phyloP scores from a whole-genome alignment of 2,329 filamentous ascomycete genomes.

The Alternaria alternata region DNA sequence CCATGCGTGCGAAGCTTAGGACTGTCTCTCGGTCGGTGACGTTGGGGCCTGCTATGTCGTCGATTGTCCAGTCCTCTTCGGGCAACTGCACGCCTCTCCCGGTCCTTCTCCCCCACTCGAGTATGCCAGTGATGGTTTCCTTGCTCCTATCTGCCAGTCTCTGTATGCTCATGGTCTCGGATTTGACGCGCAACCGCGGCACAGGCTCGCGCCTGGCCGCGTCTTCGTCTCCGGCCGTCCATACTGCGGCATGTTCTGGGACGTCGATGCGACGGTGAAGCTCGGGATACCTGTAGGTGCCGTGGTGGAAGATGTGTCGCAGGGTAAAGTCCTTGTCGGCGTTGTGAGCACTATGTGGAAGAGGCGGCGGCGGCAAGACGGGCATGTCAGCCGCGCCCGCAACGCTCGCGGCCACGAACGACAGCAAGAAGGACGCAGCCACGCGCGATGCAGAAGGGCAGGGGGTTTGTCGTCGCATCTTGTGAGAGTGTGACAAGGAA shows the following conservation, averaged over 20 bases:
- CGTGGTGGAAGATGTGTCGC: slow-evolving; percentile 92
- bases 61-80: slow-evolving; percentile 81
- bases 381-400: slow-evolving; percentile 52
- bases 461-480: slow-evolving; percentile 39
- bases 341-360: slow-evolving; percentile 30
- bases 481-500: slow-evolving; percentile 4
- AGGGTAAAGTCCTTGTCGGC: slow-evolving; percentile 57
- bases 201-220: slow-evolving; percentile 49
- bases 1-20: slow-evolving; percentile 84
- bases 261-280: slow-evolving; percentile 83
- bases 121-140: slow-evolving; percentile 78
- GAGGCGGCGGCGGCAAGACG: slow-evolving; percentile 34
- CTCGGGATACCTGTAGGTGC: slow-evolving; percentile 76
- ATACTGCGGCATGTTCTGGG: slow-evolving; percentile 66
- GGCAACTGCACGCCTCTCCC: slow-evolving; percentile 74
- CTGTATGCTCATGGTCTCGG: slow-evolving; percentile 74
- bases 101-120: slow-evolving; percentile 73
- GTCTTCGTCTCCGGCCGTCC: slow-evolving; percentile 67
- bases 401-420: slow-evolving; percentile 66
- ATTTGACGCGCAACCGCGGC: slow-evolving; percentile 63
- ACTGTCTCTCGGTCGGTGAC: slow-evolving; percentile 86
- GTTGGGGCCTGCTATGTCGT: slow-evolving; percentile 80
- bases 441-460: slow-evolving; percentile 67
- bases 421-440: slow-evolving; percentile 69
- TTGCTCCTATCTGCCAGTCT: slow-evolving; percentile 80